phyloP scores from a whole-genome alignment of 139 green algal genomes.

The Tetraselmis chui region DNA sequence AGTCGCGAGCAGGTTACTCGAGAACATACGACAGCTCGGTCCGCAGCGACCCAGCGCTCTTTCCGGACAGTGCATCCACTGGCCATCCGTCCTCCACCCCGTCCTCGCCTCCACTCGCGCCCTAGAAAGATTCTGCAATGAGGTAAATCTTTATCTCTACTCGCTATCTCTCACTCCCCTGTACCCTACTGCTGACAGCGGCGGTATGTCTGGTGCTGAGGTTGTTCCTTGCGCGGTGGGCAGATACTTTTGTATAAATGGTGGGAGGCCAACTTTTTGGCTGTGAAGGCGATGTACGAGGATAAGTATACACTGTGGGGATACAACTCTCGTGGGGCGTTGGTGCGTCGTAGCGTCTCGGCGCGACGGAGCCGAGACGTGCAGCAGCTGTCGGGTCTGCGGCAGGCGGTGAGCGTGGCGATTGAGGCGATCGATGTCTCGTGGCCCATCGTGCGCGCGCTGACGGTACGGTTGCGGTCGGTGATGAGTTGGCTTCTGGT shows the following conservation, averaged over 20 bases:
- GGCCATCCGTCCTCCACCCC: conserved; percentile 34
- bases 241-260: conserved; percentile 18
- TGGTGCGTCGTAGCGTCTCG: conserved; percentile 5
- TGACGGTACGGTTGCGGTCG: conserved; percentile 11
- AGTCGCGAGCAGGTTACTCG: conserved; percentile 36
- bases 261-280: conserved; percentile 15
- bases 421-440: conserved; percentile 34
- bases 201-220: too few relatives aligned
- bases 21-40: conserved; percentile 16
- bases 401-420: conserved; percentile 14
- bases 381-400: conserved; percentile 14
- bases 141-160: not conserved
- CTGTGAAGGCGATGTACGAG: conserved; percentile 42
- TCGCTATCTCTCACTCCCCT: not conserved
- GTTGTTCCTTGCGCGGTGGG: not conserved
- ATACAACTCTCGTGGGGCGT: not conserved
- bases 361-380: conserved; percentile 18
- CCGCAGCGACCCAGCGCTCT: not conserved
- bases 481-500: conserved; percentile 42
- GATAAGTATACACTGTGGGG: conserved; percentile 32
- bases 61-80: conserved; percentile 1
- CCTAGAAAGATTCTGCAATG: conserved; percentile 50
- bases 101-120: conserved; percentile 34
- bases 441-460: conserved; percentile 22
- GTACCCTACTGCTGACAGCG: not conserved